These are phyloP conservation scores for Fraxinus xanthoxyloides DNA, from an alignment of 305 asterid species.

Conservation along the genomic window DNA sequence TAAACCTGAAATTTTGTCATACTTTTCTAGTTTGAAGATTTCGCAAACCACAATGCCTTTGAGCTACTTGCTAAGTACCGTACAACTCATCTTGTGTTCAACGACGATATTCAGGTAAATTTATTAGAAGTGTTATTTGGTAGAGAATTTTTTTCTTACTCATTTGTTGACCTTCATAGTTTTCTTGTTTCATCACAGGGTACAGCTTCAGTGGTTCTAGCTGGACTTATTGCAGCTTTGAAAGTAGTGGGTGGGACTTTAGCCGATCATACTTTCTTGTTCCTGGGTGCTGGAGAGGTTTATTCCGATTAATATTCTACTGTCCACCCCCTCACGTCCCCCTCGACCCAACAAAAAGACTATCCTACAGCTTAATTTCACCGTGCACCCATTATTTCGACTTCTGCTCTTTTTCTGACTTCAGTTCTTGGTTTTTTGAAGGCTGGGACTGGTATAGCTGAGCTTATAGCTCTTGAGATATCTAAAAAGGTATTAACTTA, in stretches of 20 bases:
- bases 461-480: conserved; percentile 92
- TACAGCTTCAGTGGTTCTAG: conserved; percentile 92
- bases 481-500: conserved; percentile 56
- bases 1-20: conserved; percentile 18
- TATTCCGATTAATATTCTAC: conserved; percentile 6
- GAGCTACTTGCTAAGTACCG: conserved; percentile 81
- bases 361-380: background rate
- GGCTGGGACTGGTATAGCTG: conserved; percentile 99
- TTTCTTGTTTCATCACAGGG: conserved; percentile 54
- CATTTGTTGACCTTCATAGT: conserved; percentile 1
- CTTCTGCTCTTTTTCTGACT: conserved; percentile 2
- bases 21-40: conserved; percentile 79
- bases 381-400: conserved; percentile 1
- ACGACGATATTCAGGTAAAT: conserved; percentile 89
- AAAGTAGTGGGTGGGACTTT: conserved; percentile 68
- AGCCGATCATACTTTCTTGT: conserved; percentile 87
- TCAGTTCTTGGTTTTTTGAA: conserved; percentile 33
- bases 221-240: conserved; percentile 79
- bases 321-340: background rate
- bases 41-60: conserved; percentile 95
- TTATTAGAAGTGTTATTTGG: background rate
- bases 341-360: background rate
- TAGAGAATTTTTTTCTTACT: background rate
- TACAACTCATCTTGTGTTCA: conserved; percentile 88
- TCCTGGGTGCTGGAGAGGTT: conserved; percentile 99